A percentile compares a stretch with the other conserved stretches of the same genome.
Evolutionary conservation across 306 rosid genomes (phyloP).

Genomic region (Quercus mongolica): DNA sequence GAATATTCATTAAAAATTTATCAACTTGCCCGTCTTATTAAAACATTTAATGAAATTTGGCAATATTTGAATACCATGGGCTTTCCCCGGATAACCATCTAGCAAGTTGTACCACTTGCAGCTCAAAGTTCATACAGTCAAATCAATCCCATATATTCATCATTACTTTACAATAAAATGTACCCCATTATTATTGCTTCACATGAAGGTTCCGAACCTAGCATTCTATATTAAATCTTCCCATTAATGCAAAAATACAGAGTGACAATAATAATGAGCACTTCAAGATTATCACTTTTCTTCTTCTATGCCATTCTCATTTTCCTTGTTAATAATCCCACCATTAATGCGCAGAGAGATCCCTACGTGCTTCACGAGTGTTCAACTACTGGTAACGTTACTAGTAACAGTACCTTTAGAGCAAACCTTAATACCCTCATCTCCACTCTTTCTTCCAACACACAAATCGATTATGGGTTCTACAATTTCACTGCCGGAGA

Average conservation of each 20-base stretch:
- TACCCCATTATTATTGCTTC: too few species aligned
- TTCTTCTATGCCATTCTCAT: slow-evolving; percentile 4
- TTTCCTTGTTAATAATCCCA: slow-evolving; percentile 2
- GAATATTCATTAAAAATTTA: too few species aligned
- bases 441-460: slow-evolving; percentile 17
- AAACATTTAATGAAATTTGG: too few species aligned
- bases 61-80: too few species aligned
- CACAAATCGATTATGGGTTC: slow-evolving; percentile 3
- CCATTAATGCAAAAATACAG: not conserved
- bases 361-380: not conserved
- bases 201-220: too few species aligned
- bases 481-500: slow-evolving; percentile 16
- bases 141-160: too few species aligned
- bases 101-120: too few species aligned
- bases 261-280: not conserved
- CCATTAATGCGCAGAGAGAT: slow-evolving; percentile 13
- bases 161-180: too few species aligned
- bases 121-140: too few species aligned
- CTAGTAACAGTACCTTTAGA: slow-evolving; percentile 36
- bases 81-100: too few species aligned
- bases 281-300: slow-evolving; percentile 7
- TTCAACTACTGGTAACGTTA: slow-evolving; percentile 37
- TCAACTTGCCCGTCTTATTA: too few species aligned
- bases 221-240: too few species aligned
- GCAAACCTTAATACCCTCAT: slow-evolving; percentile 25